Evolutionary conservation across 352 stramenopile species (phyloP).

Genomic region (Phytophthora syringae): DNA sequence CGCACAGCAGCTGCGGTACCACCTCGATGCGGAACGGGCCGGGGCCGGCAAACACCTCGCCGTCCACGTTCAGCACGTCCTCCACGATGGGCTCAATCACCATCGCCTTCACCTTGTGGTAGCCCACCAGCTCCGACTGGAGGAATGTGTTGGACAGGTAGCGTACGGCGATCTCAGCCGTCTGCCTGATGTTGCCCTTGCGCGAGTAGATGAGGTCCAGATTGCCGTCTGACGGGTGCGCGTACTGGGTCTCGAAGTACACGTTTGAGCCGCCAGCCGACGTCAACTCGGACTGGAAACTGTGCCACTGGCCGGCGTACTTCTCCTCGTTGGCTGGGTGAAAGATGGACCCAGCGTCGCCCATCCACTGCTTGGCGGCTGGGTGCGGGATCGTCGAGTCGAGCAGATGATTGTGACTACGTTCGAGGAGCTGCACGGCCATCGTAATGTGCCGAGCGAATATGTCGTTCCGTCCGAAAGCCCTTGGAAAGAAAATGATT

Average conservation of each 20-base stretch:
- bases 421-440: constrained; percentile 18
- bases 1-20: constrained; percentile 69
- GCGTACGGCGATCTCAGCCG: constrained; percentile 54
- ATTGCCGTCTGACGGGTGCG: constrained; percentile 81
- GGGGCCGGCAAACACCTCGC: constrained; percentile 67
- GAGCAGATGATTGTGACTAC: constrained; percentile 21
- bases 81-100: constrained; percentile 69
- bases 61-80: constrained; percentile 80
- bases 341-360: constrained; percentile 68
- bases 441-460: constrained; percentile 11
- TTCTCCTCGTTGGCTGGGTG: constrained; percentile 64
- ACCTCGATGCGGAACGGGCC: constrained; percentile 79
- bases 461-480: constrained; percentile 27
- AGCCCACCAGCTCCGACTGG: constrained; percentile 63
- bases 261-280: constrained; percentile 77
- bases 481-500: no score
- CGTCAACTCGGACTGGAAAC: constrained; percentile 54
- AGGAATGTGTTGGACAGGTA: constrained; percentile 68
- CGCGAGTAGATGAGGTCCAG: constrained; percentile 80
- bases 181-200: constrained; percentile 53
- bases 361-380: constrained; percentile 59
- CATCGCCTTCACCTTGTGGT: constrained; percentile 83
- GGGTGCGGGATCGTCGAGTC: constrained; percentile 10
- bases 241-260: constrained; percentile 84
- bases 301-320: constrained; percentile 60